Evolutionary conservation across 2,329 filamentous ascomycete genomes (phyloP), one percentile per base, ranked within the genome.

Genomic region (Aspergillus nomiae): DNA sequence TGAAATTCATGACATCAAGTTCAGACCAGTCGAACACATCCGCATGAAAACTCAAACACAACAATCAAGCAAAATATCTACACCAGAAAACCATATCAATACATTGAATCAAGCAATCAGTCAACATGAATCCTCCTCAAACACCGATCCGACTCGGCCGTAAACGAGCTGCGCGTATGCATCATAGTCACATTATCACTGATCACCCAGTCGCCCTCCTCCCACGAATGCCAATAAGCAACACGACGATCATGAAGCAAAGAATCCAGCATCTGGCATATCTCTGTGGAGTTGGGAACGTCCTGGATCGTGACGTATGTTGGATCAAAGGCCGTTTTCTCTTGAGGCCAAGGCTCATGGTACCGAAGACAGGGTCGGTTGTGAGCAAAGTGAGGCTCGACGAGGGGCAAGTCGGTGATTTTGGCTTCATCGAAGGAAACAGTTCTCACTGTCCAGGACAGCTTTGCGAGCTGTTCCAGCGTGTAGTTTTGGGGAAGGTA

Each of bases 311-410:
- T 53, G 5, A 59, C 34, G 46, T 50, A 51, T 1, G 57, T 59
- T 2, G 57, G 57, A 11, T 59, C 57, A 51, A 85, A 86, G 16
- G 74, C 75, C 0, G 85, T 86, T 71, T 81, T 84, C n/a, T 74
- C 77, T 51, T 81, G 75, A 0, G 83, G 82, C 84, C 84, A 86
- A 0, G 83, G 82, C 66, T 87, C 83, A 62, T 86, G 84, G 69
- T 83, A 87, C 26, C 84, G 80, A 6, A 87, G 67, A 65, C 85
- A 87, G 0, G 83, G 80, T 14, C 76, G 73, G 0, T 75, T 77
- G 0, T 81, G 85, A 0, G 74, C 73, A 0, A 82, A 83, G 61
- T 87, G 84, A 0, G 75, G 67, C 1, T 80, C 63, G 0, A 85
- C 74, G 4, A 87, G 69, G 0, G 81, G 82, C 0, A 86, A 73